Evolutionary conservation across 2,329 filamentous ascomycete species (phyloP), one percentile per base, ranked within the genome.

Genomic region (Diplodia scrobiculata): DNA sequence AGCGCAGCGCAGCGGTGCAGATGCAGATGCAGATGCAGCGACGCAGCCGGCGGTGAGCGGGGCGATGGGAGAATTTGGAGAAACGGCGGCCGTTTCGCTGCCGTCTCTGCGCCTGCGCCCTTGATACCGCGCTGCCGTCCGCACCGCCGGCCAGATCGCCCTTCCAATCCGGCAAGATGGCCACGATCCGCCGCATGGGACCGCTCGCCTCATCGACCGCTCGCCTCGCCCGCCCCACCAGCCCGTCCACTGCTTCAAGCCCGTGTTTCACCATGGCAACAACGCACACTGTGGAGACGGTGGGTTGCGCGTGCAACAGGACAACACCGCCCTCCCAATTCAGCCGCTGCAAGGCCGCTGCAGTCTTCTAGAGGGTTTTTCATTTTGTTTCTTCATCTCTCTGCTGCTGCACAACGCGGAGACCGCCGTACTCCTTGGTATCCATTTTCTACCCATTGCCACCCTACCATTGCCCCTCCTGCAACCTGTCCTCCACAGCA

Each of bases 21-120:
- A 5, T 5, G 29, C 5, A 11, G 7, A 14, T 11, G 21, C 55
- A 48, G 13, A 14, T 7, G 52, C 52, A n/a, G 52, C 10, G 19
- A 21, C 21, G 58, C 25, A 25, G 25, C 25, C 2, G 25, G 25
- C 58, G 58, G 58, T 50, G 41, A 45, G 19, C 19, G 41, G 17
- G 36, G 34, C 29, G 29, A 38, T 38, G 13, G 5, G 17, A 2
- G 38, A 14, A 10, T 11, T 10, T 36, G 54, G 54, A 41, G 55
- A 60, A 60, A 60, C 58, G 21, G 41, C 58, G 58, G 41, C 14
- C 29, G 58, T 62, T 36, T 62, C 58, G 58, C 27, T 14, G 5
- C 38, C 17, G 38, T 32, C 25, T 27, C 47, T 60, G 48, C 17
- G 55, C 25, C 25, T 32, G 38, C 54, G 21, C 21, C 11, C 25